These are phyloP conservation scores for Cicer arietinum DNA, from an alignment of 306 rosid genomes.

Conservation along the genomic window DNA sequence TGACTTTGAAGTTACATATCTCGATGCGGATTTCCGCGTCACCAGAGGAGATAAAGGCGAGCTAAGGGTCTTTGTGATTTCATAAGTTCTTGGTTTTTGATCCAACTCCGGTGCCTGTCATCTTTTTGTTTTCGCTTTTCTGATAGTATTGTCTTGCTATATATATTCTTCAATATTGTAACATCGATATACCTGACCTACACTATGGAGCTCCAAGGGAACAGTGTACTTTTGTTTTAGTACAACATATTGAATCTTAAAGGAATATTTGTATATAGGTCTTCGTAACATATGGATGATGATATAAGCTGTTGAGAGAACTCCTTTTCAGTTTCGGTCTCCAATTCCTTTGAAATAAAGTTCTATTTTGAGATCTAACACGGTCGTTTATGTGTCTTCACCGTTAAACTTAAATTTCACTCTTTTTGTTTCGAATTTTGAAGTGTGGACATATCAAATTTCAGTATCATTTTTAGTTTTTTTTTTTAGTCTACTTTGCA, in stretches of 20 bases:
- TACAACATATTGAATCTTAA: slow-evolving; percentile 38
- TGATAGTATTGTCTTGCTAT: background rate
- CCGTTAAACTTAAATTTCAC: background rate
- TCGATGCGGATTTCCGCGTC: slow-evolving; percentile 70
- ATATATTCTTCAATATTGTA: slow-evolving; percentile 33
- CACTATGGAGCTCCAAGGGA: slow-evolving; percentile 30
- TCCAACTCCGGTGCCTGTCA: background rate
- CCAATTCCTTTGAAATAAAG: background rate
- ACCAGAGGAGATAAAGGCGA: slow-evolving; percentile 93
- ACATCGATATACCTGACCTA: slow-evolving; percentile 32
- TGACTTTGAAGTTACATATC: slow-evolving; percentile 87
- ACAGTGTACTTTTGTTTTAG: slow-evolving; percentile 5
- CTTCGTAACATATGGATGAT: slow-evolving; percentile 4
- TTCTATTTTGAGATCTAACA: background rate
- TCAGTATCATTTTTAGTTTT: no score
- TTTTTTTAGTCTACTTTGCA: no score
- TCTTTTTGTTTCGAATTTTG: no score
- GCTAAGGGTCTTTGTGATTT: slow-evolving; percentile 87
- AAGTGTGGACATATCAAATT: no score
- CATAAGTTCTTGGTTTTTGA: slow-evolving; percentile 50
- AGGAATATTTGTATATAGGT: slow-evolving; percentile 41
- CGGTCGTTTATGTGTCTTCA: background rate
- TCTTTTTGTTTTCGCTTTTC: background rate
- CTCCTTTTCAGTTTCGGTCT: slow-evolving; percentile 17
- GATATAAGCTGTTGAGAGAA: slow-evolving; percentile 8